These are phyloP conservation scores for Plantago lanceolata DNA, from an alignment of 305 asterid species.

Conservation along the genomic window DNA sequence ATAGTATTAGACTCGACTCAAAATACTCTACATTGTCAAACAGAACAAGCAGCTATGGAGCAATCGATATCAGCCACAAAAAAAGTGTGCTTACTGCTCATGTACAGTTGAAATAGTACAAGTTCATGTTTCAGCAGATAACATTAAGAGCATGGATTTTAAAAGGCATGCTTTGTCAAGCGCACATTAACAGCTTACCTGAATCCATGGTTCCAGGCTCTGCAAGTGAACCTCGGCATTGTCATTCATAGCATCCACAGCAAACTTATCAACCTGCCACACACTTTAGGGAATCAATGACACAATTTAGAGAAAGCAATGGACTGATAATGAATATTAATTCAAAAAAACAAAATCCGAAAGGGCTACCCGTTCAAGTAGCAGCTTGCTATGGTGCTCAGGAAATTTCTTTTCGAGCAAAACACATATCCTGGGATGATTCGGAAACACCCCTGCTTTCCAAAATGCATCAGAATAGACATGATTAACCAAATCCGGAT, in stretches of 20 bases:
- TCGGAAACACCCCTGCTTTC: slow-evolving; percentile 92
- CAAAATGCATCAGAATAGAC: slow-evolving; percentile 80
- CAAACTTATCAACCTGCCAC: slow-evolving; percentile 79
- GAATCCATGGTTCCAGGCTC: slow-evolving; percentile 98
- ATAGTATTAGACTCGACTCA: slow-evolving; percentile 11
- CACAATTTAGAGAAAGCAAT: slow-evolving; percentile 24
- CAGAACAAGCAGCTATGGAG: slow-evolving; percentile 2
- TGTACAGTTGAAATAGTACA: slow-evolving; percentile 8
- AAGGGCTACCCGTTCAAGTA: slow-evolving; percentile 84
- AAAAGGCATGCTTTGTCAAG: slow-evolving; percentile 13
- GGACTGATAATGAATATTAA: not conserved
- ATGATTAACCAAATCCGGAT: slow-evolving; percentile 79
- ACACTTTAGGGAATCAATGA: slow-evolving; percentile 27
- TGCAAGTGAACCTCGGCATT: slow-evolving; percentile 83
- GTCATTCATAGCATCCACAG: slow-evolving; percentile 80
- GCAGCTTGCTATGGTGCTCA: slow-evolving; percentile 92
- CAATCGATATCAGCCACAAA: slow-evolving; percentile 16
- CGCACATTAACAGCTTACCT: slow-evolving; percentile 37
- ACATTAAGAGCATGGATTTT: slow-evolving; percentile 3
- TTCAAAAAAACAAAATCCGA: slow-evolving; percentile 4
- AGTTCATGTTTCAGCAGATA: slow-evolving; percentile 9
- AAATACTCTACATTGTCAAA: not conserved
- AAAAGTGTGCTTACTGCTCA: slow-evolving; percentile 7
- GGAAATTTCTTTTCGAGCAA: slow-evolving; percentile 92
- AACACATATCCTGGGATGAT: slow-evolving; percentile 79